These are phyloP conservation scores for Mycena pura DNA, from an alignment of 768 basidiomycete species.

Conservation along the genomic window DNA sequence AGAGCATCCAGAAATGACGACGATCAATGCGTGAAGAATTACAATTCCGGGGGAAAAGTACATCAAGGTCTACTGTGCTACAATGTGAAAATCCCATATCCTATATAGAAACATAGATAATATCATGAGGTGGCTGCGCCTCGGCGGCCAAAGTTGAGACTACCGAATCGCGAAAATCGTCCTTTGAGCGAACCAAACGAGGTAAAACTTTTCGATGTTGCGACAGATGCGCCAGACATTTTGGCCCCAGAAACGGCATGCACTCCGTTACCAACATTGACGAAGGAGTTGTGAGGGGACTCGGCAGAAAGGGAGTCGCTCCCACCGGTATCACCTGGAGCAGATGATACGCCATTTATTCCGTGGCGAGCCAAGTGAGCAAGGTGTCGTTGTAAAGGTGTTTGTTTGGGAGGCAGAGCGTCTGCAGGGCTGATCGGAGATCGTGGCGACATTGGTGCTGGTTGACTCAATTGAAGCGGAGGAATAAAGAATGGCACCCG, in stretches of 20 bases:
- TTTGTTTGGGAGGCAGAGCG: constrained; percentile 55
- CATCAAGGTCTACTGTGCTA: constrained; percentile 14
- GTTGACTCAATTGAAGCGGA: constrained; percentile 58
- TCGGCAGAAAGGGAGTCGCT: constrained; percentile 67
- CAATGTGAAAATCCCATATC: constrained; percentile 18
- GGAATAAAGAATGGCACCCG: constrained; percentile 55
- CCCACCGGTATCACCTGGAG: constrained; percentile 67
- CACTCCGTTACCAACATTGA: constrained; percentile 68
- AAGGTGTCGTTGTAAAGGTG: constrained; percentile 79
- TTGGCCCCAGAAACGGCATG: constrained; percentile 47
- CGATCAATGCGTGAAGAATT: constrained; percentile 9
- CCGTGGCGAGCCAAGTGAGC: constrained; percentile 85
- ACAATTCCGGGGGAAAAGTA: constrained; percentile 7
- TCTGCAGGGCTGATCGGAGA: constrained; percentile 39
- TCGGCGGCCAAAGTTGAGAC: constrained; percentile 70
- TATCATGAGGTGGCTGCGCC: constrained; percentile 32
- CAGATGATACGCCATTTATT: constrained; percentile 81
- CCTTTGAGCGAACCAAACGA: constrained; percentile 71
- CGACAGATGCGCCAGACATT: constrained; percentile 63
- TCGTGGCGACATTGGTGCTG: constrained; percentile 49
- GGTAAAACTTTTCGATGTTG: constrained; percentile 64
- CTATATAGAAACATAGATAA: constrained; percentile 26
- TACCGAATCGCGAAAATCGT: constrained; percentile 79
- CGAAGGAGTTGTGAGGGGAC: constrained; percentile 78
- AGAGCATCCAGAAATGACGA: constrained; percentile 9